phyloP scores from a whole-genome alignment of 2,329 filamentous ascomycete genomes.

The Aspergillus persii region DNA sequence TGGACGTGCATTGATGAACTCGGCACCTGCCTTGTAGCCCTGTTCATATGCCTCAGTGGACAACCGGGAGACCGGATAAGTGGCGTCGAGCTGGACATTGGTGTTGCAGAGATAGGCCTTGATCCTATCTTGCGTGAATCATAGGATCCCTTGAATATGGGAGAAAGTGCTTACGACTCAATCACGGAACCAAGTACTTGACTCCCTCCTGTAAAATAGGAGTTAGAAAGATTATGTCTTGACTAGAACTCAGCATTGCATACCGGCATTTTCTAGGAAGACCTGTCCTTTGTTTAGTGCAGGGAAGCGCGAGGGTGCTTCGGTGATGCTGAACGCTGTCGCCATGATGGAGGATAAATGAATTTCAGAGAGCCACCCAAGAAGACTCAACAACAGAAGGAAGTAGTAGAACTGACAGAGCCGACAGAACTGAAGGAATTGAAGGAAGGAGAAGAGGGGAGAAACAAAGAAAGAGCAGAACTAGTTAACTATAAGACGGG shows the following conservation, averaged over 20 bases:
- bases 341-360: slow-evolving; percentile 8
- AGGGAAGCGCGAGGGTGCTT: slow-evolving; percentile 63
- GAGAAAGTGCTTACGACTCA: slow-evolving; percentile 53
- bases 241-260: background rate
- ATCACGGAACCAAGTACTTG: slow-evolving; percentile 67
- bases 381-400: background rate
- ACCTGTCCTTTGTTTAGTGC: slow-evolving; percentile 65
- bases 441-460: no score
- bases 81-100: slow-evolving; percentile 75
- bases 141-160: background rate
- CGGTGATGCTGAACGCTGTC: slow-evolving; percentile 52
- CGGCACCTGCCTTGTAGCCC: slow-evolving; percentile 64
- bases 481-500: no score
- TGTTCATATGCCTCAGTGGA: slow-evolving; percentile 60
- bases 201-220: slow-evolving; percentile 56
- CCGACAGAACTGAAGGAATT: no score
- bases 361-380: background rate
- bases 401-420: no score
- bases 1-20: slow-evolving; percentile 65
- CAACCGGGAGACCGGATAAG: slow-evolving; percentile 59
- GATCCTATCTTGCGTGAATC: slow-evolving; percentile 47
- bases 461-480: no score
- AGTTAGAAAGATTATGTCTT: background rate
- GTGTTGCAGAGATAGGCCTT: slow-evolving; percentile 63
- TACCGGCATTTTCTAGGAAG: slow-evolving; percentile 67